Conservation (phyloP, 495 filamentous ascomycete species). For the Tuber microsphaerosporum region DNA sequence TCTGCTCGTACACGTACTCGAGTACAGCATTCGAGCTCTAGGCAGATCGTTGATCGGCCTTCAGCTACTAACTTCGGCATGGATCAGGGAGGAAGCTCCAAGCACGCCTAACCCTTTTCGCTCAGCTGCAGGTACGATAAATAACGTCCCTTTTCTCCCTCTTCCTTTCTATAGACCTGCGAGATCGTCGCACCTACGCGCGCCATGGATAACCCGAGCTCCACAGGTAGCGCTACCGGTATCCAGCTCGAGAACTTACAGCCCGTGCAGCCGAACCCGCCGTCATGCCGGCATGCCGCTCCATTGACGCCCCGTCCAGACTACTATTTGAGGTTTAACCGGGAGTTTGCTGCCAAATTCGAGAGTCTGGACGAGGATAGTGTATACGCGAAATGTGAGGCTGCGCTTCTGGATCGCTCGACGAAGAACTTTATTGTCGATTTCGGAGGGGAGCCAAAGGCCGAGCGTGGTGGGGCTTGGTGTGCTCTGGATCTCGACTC, state of each 20-base stretch:
- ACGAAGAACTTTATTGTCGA: constrained; percentile 58
- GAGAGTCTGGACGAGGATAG: constrained; percentile 48
- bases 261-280: not conserved
- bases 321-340: constrained; percentile 25
- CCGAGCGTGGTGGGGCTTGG: constrained; percentile 50
- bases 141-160: not conserved
- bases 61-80: not conserved
- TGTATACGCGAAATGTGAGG: constrained; percentile 44
- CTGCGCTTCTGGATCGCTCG: constrained; percentile 40
- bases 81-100: not conserved
- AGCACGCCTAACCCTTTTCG: not conserved
- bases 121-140: not conserved
- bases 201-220: not conserved
- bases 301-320: constrained; percentile 9
- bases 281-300: constrained; percentile 4
- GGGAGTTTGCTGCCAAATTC: constrained; percentile 41
- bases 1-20: not conserved
- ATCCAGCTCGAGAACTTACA: constrained; percentile 21
- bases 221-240: constrained; percentile 2
- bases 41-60: not conserved
- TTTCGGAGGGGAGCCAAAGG: constrained; percentile 47
- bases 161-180: not conserved
- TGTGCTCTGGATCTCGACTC: constrained; percentile 51
- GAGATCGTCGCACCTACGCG: not conserved
- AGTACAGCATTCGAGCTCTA: not conserved